A percentile compares a stretch with the other conserved stretches of the same genome.
phyloP scores from a whole-genome alignment of 139 green algal species.

The Micromonas commoda region DNA sequence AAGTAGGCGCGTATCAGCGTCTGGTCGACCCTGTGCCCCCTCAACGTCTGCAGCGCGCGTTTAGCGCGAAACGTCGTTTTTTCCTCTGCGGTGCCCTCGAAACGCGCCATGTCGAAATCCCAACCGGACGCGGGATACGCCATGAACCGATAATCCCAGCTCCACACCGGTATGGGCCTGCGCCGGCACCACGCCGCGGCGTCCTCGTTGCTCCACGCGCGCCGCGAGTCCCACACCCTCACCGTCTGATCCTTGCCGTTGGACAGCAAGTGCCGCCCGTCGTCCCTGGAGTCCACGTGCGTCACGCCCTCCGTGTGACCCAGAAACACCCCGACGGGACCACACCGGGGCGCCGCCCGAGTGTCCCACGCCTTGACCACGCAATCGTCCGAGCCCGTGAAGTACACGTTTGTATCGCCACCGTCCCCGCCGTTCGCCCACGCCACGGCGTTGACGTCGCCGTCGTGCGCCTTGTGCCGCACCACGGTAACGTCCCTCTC shows the following conservation, averaged over 20 bases:
- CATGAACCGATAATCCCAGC: conserved; percentile 81
- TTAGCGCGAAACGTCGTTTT: too few relatives aligned
- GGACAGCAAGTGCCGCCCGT: conserved; percentile 66
- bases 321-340: conserved; percentile 62
- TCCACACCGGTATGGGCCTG: neutral
- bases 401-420: conserved; percentile 57
- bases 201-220: conserved; percentile 27
- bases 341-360: conserved; percentile 31
- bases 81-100: too few relatives aligned
- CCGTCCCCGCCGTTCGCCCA: conserved; percentile 47
- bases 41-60: conserved; percentile 79
- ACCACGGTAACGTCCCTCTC: neutral
- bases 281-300: conserved; percentile 62
- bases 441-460: conserved; percentile 91
- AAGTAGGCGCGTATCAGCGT: conserved; percentile 89
- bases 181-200: neutral
- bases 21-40: conserved; percentile 73
- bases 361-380: conserved; percentile 82
- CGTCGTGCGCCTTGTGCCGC: conserved; percentile 13
- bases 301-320: conserved; percentile 91
- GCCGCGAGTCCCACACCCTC: conserved; percentile 87
- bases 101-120: conserved; percentile 70
- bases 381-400: conserved; percentile 73
- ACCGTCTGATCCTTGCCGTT: conserved; percentile 94
- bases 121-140: conserved; percentile 61